Conservation (phyloP, 129 eudicot genomes). For the carrot (Daucus carota) region DH1_v3.0 NC_030384.2:28796001-28796500, state of each 20-base stretch:
- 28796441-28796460: conserved; percentile 16
- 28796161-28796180: conserved; percentile 43
- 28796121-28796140: conserved; percentile 43
- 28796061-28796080: conserved; percentile 15
- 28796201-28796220: conserved; percentile 26
- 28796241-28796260: conserved; percentile 27
- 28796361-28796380: conserved; percentile 14
- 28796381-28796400: conserved; percentile 22
- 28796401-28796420: conserved; percentile 15
- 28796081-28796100: conserved; percentile 10
- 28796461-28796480: conserved; percentile 12
- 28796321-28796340: conserved; percentile 24
- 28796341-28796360: conserved; percentile 17
- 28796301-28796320: conserved; percentile 20
- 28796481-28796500: no score
- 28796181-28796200: conserved; percentile 30
- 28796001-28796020: conserved; percentile 23
- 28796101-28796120: conserved; percentile 46
- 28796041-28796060: conserved; percentile 1
- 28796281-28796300: conserved; percentile 19
- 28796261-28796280: conserved; percentile 24
- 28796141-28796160: conserved; percentile 45
- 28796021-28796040: conserved; percentile 30
- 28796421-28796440: conserved; percentile 14
- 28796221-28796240: conserved; percentile 18